These are phyloP conservation scores for Fragilaria radians DNA, from an alignment of 108 stramenopile species.

Conservation along the genomic window DNA sequence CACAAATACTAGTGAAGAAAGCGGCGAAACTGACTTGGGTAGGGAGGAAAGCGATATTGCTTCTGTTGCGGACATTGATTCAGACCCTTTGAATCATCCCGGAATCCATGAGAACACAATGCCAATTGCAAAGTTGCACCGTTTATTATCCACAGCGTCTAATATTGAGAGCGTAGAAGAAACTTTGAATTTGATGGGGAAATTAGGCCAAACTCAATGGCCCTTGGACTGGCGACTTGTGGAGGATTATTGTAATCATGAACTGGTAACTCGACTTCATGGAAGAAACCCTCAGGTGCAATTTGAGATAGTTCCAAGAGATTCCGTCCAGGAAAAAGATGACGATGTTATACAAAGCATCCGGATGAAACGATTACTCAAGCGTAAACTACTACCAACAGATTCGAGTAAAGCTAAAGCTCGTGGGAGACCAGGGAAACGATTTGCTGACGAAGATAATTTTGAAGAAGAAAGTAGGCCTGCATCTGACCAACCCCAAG, in stretches of 20 bases:
- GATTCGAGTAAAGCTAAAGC: background rate
- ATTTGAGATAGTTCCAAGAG: conserved; percentile 2
- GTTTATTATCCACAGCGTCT: background rate
- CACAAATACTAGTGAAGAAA: background rate
- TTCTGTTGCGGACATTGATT: background rate
- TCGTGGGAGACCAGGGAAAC: background rate
- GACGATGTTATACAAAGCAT: background rate
- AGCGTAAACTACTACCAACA: background rate
- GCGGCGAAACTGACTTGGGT: background rate
- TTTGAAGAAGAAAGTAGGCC: background rate
- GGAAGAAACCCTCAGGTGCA: background rate
- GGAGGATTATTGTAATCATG: background rate
- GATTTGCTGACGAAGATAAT: background rate
- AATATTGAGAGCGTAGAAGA: background rate
- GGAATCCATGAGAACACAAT: too few relatives aligned
- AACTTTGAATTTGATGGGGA: conserved; percentile 3
- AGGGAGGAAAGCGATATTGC: background rate
- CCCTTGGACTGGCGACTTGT: conserved; percentile 2
- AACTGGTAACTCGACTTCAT: background rate
- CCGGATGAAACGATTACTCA: background rate
- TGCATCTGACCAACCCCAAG: background rate
- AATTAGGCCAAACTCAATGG: conserved; percentile 4
- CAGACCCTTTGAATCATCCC: background rate
- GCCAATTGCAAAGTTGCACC: conserved; percentile 2
- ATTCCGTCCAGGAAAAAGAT: background rate